Conservation (phyloP, 129 eudicot species). For the Tagetes patula region DNA sequence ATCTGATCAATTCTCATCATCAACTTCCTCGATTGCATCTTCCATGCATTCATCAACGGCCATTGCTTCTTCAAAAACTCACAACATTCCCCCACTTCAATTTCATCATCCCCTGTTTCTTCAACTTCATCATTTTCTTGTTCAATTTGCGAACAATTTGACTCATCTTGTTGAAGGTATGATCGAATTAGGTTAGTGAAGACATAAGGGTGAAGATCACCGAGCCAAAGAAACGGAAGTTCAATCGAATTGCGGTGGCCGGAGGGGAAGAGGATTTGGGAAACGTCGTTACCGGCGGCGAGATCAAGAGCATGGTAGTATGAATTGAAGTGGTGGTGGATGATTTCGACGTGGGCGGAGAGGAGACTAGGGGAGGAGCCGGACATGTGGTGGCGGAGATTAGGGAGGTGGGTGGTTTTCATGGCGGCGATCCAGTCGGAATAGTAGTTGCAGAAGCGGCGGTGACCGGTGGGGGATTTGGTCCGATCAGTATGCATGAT, state of each 20-base stretch:
- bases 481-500: conserved; percentile 35
- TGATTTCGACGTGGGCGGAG: conserved; percentile 60
- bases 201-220: conserved; percentile 88
- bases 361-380: conserved; percentile 52
- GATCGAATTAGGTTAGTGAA: conserved; percentile 78
- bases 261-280: conserved; percentile 59
- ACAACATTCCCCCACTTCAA: conserved; percentile 33
- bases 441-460: conserved; percentile 64
- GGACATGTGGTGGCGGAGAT: conserved; percentile 61
- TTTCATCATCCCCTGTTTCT: conserved; percentile 19
- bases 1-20: conserved; percentile 57
- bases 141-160: background rate
- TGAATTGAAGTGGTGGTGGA: conserved; percentile 68
- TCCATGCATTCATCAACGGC: conserved; percentile 60
- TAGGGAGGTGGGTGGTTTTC: conserved; percentile 62
- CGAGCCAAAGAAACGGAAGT: conserved; percentile 84
- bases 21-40: conserved; percentile 39
- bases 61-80: conserved; percentile 47
- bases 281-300: conserved; percentile 69
- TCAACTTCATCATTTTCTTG: background rate
- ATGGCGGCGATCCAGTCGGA: conserved; percentile 63
- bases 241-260: conserved; percentile 70
- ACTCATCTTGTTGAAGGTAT: conserved; percentile 40
- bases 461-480: conserved; percentile 37
- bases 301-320: conserved; percentile 75